A percentile compares a stretch with the other conserved stretches of the same genome.
These are phyloP conservation scores for Alternaria brassicae DNA, from an alignment of 2,329 filamentous ascomycete species.

Conservation along the genomic window DNA sequence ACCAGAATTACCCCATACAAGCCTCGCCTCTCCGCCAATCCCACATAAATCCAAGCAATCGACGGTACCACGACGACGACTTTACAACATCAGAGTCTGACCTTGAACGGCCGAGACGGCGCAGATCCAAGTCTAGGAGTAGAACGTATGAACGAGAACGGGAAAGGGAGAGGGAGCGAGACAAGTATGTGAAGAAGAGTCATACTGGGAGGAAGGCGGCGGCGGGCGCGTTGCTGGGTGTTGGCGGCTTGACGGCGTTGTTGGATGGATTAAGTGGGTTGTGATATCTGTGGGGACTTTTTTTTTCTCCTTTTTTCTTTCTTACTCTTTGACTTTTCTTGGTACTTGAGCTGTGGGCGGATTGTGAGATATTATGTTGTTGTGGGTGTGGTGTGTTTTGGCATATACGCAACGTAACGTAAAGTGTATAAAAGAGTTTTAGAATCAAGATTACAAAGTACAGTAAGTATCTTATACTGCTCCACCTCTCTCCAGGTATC, in stretches of 20 bases:
- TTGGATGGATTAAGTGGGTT: slow-evolving; percentile 45
- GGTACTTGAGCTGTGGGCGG: no score
- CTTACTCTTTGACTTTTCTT: no score
- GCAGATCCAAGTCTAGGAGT: slow-evolving; percentile 23
- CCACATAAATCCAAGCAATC: slow-evolving; percentile 10
- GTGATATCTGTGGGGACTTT: slow-evolving; percentile 1
- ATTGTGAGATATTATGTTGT: no score
- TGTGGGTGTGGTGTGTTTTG: no score
- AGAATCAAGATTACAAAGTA: not conserved
- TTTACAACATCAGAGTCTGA: slow-evolving; percentile 38
- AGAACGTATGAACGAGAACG: slow-evolving; percentile 13
- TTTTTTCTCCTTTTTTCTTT: not conserved
- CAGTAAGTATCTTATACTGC: not conserved
- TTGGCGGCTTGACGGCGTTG: slow-evolving; percentile 48
- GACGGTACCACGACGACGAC: slow-evolving; percentile 26
- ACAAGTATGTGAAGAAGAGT: slow-evolving; percentile 26
- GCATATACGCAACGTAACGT: not conserved
- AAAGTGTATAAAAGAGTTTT: not conserved
- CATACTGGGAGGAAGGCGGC: slow-evolving; percentile 37
- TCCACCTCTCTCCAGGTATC: no score
- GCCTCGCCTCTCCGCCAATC: slow-evolving; percentile 27
- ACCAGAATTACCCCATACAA: slow-evolving; percentile 13
- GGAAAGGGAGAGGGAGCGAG: slow-evolving; percentile 7
- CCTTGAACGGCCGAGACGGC: slow-evolving; percentile 19
- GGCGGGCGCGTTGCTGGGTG: slow-evolving; percentile 45